A percentile compares a stretch with the other conserved stretches of the same genome.
These are phyloP conservation scores for Trifolium fragiferum DNA, from an alignment of 306 rosid genomes.

Conservation along the genomic window DNA sequence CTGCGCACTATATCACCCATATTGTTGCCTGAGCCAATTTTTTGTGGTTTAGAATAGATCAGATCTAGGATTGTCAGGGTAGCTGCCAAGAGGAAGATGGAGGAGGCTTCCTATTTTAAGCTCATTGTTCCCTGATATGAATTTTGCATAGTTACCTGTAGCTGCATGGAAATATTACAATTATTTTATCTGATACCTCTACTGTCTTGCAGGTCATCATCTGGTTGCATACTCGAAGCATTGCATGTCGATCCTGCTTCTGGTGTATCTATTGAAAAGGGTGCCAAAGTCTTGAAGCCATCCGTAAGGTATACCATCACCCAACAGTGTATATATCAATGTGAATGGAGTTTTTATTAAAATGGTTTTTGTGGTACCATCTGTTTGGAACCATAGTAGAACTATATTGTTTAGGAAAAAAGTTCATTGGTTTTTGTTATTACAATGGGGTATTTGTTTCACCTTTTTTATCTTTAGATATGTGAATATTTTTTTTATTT, in stretches of 20 bases:
- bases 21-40: conserved; percentile 77
- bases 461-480: not conserved
- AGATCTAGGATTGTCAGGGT: conserved; percentile 71
- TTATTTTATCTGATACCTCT: conserved; percentile 58
- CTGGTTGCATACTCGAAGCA: conserved; percentile 96
- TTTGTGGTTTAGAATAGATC: conserved; percentile 83
- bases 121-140: conserved; percentile 54
- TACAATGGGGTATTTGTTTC: conserved; percentile 17
- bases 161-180: conserved; percentile 49
- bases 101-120: conserved; percentile 67
- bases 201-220: conserved; percentile 76
- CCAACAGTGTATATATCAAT: conserved; percentile 18
- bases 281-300: conserved; percentile 69
- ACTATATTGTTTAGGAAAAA: not conserved
- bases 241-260: conserved; percentile 99
- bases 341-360: not conserved
- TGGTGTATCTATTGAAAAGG: conserved; percentile 75
- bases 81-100: conserved; percentile 71
- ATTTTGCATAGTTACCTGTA: conserved; percentile 51
- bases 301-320: conserved; percentile 63
- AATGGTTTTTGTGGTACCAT: conserved; percentile 29
- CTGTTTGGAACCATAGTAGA: not conserved
- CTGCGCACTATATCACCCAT: conserved; percentile 85
- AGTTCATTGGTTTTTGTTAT: conserved; percentile 1
- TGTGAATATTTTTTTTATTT: conserved; percentile 27